A percentile compares a stretch with the other conserved stretches of the same genome.
Conservation (phyloP, 2,329 filamentous ascomycete species). For the Aspergillus costaricaensis region DNA sequence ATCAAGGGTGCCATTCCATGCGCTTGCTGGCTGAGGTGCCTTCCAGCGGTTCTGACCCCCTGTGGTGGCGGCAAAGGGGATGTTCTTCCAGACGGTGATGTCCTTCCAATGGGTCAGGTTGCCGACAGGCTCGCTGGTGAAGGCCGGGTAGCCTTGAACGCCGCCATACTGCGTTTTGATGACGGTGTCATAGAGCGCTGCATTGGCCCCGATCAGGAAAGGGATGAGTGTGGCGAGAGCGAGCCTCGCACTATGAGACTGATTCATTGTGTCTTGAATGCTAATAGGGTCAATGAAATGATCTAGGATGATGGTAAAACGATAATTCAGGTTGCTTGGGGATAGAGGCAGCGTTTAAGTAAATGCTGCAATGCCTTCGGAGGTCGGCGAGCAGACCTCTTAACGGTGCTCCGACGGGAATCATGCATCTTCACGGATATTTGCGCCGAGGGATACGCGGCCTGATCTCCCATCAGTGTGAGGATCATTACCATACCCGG, state of each 20-base stretch:
- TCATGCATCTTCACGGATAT: not conserved
- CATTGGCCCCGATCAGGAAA: not conserved
- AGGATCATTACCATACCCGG: not conserved
- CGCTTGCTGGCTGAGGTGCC: conserved; percentile 22
- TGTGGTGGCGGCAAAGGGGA: conserved; percentile 29
- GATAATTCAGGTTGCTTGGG: not conserved
- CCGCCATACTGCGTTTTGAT: conserved; percentile 23
- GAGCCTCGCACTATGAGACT: not conserved
- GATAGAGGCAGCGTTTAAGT: not conserved
- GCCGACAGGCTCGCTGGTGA: conserved; percentile 21
- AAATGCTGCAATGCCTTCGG: not conserved
- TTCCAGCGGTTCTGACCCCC: conserved; percentile 29
- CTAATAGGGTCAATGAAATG: not conserved
- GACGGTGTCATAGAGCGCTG: conserved; percentile 21
- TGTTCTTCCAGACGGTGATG: conserved; percentile 25
- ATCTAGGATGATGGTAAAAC: not conserved
- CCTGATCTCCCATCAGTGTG: not conserved
- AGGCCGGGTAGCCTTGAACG: conserved; percentile 25
- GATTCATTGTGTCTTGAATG: not conserved
- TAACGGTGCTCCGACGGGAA: not conserved
- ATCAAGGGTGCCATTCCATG: conserved; percentile 25
- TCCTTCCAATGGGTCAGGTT: conserved; percentile 24
- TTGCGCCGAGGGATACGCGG: not conserved
- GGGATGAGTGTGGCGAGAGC: not conserved
- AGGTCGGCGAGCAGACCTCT: not conserved